Evolutionary conservation across 1,284 basidiomycete species (phyloP), one percentile per base, ranked within the genome.

Genomic region (Melampsora americana): DNA sequence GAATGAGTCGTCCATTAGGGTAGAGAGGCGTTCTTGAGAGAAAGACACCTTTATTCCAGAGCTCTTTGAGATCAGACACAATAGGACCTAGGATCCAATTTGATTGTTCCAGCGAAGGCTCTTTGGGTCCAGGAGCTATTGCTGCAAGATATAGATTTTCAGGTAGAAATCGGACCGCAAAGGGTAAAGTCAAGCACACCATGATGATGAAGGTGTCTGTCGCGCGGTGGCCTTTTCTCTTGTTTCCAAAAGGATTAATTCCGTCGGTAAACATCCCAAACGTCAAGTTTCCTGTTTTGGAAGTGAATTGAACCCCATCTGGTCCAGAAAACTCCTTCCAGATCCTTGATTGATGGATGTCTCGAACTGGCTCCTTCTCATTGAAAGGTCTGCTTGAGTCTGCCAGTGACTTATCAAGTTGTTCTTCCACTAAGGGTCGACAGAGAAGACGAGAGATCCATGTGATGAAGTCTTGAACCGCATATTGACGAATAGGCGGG

Each of bases 101-200:
- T 28, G 83, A 69, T n/a, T 80, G 60, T 14, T 80, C 80, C 0
- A 81, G 66, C 23, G 78, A 78, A 0, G 85, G 84, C 72, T 84
- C 82, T 16, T 79, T 78, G 2, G 83, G 84, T 14, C 83, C 84
- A n/a, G 85, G 85, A 18, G 85, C 81, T 50, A 84, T 79, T 2
- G 81, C 82, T 18, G 79, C 69, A 5, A 79, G 50, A 48, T 60
- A 77, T 23, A 79, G 65, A 53, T 80, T 79, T 42, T 79, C 61
- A 2, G 69, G 61, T 20, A 62, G 35, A 35, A 77, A 79, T 7
- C 80, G 69, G 12, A 78, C 11, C 12, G 73, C 61, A 44, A 70
- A 62, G 14, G 77, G 79, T 20, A 80, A 69, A 3, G 50, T 62
- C n/a, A 71, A 28, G 35, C 60, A 72, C 20, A 64, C 61, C 35